phyloP scores from a whole-genome alignment of 805 yeast genomes.

The Cyberlindnera mississippiensis region DNA sequence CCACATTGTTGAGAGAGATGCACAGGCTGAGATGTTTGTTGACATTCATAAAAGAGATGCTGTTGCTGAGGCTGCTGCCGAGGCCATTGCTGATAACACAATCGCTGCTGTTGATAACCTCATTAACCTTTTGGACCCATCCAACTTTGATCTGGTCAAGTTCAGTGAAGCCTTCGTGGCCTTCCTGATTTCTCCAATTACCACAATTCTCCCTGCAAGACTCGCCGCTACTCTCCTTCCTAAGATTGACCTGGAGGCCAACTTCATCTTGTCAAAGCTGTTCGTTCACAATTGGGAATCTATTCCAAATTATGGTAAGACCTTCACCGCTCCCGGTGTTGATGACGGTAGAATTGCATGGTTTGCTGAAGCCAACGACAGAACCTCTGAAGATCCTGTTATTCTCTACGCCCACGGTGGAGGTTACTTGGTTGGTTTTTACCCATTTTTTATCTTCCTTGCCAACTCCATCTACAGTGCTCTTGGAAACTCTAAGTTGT shows the following conservation, averaged over 20 bases:
- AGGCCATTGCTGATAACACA: neutral
- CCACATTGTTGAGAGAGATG: slow-evolving; percentile 2
- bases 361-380: slow-evolving; percentile 28
- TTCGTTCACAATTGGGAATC: slow-evolving; percentile 4
- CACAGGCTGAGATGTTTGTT: neutral
- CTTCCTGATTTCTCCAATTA: slow-evolving; percentile 2
- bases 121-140: slow-evolving; percentile 2
- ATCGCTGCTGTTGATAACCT: neutral
- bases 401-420: slow-evolving; percentile 16
- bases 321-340: slow-evolving; percentile 3
- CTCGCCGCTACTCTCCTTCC: slow-evolving; percentile 4
- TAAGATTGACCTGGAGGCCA: slow-evolving; percentile 2
- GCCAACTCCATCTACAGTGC: slow-evolving; percentile 4
- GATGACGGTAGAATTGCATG: slow-evolving; percentile 3
- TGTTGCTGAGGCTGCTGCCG: slow-evolving; percentile 1
- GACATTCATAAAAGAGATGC: slow-evolving; percentile 7
- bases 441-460: slow-evolving; percentile 6
- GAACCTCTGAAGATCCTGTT: slow-evolving; percentile 17
- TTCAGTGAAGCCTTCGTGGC: slow-evolving; percentile 6
- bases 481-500: slow-evolving; percentile 14
- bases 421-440: slow-evolving; percentile 12
- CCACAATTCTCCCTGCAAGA: slow-evolving; percentile 6
- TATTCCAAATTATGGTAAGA: slow-evolving; percentile 5
- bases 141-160: slow-evolving; percentile 7
- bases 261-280: slow-evolving; percentile 5